phyloP scores from a whole-genome alignment of 306 rosid species.

The Glycine tomentella region DNA sequence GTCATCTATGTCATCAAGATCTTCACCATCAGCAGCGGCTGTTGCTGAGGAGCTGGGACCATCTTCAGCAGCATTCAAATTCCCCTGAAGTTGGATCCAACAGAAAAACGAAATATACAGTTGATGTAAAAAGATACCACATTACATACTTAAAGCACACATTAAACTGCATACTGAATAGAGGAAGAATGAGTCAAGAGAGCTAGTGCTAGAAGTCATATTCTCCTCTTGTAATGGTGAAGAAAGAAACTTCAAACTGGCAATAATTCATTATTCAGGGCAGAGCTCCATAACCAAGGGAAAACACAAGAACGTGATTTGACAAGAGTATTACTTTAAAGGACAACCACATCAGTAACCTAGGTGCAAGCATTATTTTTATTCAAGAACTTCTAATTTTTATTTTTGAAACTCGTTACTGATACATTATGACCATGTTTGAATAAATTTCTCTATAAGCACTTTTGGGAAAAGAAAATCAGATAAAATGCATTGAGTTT shows the following conservation, averaged over 20 bases:
- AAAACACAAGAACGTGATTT: constrained; percentile 1
- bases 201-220: background rate
- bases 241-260: constrained; percentile 12
- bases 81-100: constrained; percentile 39
- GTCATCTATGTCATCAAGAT: constrained; percentile 51
- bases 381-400: background rate
- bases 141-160: background rate
- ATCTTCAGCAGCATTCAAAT: constrained; percentile 36
- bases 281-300: constrained; percentile 11
- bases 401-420: background rate
- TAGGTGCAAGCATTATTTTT: constrained; percentile 4
- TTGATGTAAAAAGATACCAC: background rate
- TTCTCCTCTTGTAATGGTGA: background rate
- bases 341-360: background rate
- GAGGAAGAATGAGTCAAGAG: constrained; percentile 2
- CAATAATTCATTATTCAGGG: constrained; percentile 25
- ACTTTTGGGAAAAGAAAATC: too few relatives aligned
- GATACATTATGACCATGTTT: too few relatives aligned
- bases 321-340: background rate
- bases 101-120: background rate
- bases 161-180: constrained; percentile 5
- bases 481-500: too few relatives aligned
- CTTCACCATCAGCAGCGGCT: constrained; percentile 45
- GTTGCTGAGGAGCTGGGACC: constrained; percentile 60
- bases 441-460: too few relatives aligned